phyloP scores from a whole-genome alignment of 2,329 filamentous ascomycete species.

The Colletotrichum plurivorum region DNA sequence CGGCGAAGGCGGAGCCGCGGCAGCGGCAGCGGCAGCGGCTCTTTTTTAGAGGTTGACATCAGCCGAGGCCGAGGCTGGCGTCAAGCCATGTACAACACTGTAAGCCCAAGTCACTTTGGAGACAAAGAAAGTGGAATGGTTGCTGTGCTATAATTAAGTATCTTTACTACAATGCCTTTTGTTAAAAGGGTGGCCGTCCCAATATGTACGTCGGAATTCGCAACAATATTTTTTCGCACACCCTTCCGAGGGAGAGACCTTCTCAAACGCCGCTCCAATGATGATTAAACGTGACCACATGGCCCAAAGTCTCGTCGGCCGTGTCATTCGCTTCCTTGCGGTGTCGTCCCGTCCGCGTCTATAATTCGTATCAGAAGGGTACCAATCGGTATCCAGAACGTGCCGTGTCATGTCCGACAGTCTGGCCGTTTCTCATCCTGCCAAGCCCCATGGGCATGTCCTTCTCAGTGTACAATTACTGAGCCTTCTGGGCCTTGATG shows the following conservation, averaged over 20 bases:
- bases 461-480: constrained; percentile 59
- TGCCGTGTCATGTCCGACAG: background rate
- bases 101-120: background rate
- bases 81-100: background rate
- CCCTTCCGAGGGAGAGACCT: constrained; percentile 16
- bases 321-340: constrained; percentile 34
- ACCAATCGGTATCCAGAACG: constrained; percentile 15
- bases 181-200: constrained; percentile 28
- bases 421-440: background rate
- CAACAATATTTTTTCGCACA: constrained; percentile 27
- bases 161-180: constrained; percentile 38
- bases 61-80: background rate
- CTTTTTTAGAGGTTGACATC: background rate
- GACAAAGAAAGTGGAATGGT: background rate
- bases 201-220: constrained; percentile 38
- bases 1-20: too few relatives aligned
- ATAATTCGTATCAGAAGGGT: constrained; percentile 30
- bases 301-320: constrained; percentile 9
- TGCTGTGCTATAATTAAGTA: constrained; percentile 36
- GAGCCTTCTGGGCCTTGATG: constrained; percentile 77
- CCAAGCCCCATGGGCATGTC: background rate
- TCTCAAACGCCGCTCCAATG: constrained; percentile 42
- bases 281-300: constrained; percentile 37
- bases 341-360: constrained; percentile 28
- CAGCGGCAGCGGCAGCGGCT: too few relatives aligned